Percentiles rank a stretch among this genome's conserved stretches.
phyloP scores from a whole-genome alignment of 257 asterid genomes.

The Solanum paucissectum region DNA sequence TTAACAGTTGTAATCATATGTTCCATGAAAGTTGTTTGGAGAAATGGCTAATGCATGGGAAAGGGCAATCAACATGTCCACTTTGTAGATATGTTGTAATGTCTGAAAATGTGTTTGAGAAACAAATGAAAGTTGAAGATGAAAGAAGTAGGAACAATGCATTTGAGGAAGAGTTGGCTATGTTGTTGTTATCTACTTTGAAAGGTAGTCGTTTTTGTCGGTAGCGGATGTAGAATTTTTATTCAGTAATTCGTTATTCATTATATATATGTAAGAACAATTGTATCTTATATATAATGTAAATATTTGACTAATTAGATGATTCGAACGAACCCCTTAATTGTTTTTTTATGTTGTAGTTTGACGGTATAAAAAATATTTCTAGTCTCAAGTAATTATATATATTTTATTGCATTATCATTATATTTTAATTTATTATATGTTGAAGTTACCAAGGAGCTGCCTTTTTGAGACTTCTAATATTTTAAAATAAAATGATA shows the following conservation, averaged over 20 bases:
- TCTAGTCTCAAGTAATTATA: too few species aligned
- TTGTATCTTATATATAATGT: neutral
- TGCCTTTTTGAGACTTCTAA: neutral
- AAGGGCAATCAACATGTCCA: neutral
- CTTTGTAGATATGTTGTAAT: neutral
- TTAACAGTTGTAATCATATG: neutral
- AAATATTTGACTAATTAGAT: neutral
- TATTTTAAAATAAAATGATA: neutral
- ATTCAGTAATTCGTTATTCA: neutral
- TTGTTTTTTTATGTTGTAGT: too few species aligned
- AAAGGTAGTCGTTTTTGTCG: neutral
- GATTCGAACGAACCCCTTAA: too few species aligned
- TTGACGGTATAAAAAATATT: too few species aligned
- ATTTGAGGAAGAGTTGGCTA: conserved; percentile 1
- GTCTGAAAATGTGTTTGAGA: neutral
- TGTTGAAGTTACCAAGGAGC: neutral
- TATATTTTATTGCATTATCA: too few species aligned
- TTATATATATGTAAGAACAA: neutral
- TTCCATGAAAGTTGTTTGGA: neutral
- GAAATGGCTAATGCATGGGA: conserved; percentile 2
- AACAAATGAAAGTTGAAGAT: neutral
- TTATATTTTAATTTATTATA: too few species aligned
- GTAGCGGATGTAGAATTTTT: neutral
- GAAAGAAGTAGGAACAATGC: neutral
- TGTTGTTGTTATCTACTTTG: neutral